Base-by-base conservation (phyloP, 2,329 filamentous ascomycete genomes). In the Ceratocystis cacaofunesta region DNA sequence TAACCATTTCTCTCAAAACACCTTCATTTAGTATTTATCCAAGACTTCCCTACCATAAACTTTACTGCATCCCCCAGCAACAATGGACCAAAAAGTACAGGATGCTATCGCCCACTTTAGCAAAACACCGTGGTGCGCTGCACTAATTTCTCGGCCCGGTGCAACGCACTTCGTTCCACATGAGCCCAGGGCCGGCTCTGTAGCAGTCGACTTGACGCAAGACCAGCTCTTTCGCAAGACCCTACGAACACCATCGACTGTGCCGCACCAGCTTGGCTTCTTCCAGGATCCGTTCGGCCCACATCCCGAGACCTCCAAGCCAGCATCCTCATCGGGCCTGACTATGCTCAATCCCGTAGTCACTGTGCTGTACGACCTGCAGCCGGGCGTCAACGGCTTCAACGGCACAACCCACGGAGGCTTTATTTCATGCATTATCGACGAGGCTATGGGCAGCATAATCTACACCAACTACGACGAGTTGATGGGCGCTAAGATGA, bases 401-500 rank as follows among this genome's bases (percentile, higher is more conserved):
- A 70, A 70, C 60, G 71, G 69, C 30, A 64, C 69, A 5, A 64
- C 68, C 1, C 71, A 73, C 62, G 72, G 71, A 41, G 72, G 71
- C 3, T 63, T 73, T 1, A 64, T 70, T 10, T 50, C 67, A 6
- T 61, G 68, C 7, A 7, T 71, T 7, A 68, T 73, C 17, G 72
- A 73, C 68, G 72, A 74, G 65, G 69, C 69, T 44, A 72, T 73
- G 71, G 71, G 70, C 28, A 62, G 61, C 30, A 62, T 72, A 36
- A 62, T 71, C 22, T 68, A 69, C 28, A 52, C 68, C 61, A 72
- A 72, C 55, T 65, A 69, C 60, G 43, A 69, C 36, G 61, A 65
- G 3, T 67, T 69, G 50, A n/a, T 55, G 1, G n/a, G 62, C 25
- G 63, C 58, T 10, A 65, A 66, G 25, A 61, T 44, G 1, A 63